Evolutionary conservation across 192 early-diverging fungal genomes (phyloP), one percentile per base, ranked within the genome.

Genomic region (Coemansia sp.): DNA sequence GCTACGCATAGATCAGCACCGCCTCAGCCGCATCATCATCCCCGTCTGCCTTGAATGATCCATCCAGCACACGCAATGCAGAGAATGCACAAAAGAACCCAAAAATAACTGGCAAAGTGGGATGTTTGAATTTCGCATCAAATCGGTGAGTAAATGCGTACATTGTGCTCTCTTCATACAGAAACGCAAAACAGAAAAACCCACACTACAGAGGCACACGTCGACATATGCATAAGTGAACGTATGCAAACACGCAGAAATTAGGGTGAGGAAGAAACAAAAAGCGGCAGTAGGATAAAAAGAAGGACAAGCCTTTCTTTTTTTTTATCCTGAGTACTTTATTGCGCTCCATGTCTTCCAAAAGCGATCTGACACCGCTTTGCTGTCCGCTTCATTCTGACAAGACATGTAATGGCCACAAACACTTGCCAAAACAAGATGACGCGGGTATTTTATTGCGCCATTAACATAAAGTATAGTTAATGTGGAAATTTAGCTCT

Each of bases 371-470:
- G n/a, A n/a, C 46, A 3, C 46, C 46, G 11, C 46, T 5, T 48
- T 48, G 46, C 46, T 48, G n/a, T 48, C n/a, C 2, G 12, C n/a
- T 48, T n/a, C 32, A 32, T 32, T 48, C n/a, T 48, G 46, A 48
- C 46, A 48, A 48, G 12, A 48, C 46, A 48, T 14, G 46, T 48
- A 11, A 48, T 48, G 32, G 46, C 5, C n/a, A n/a, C 46, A n/a
- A 48, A n/a, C 20, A 5, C 25, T 37, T 37, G 19, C 55, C 13
- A 56, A 56, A 50, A 19, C 48, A 7, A 17, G 16, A 56, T 56
- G 55, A 38, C 55, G 55, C 55, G 55, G 55, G 55, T 56, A 56
- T 56, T 56, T 56, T 56, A 38, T 56, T 38, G 22, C 25, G 14
- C 55, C 22, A 25, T 25, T 37, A 32, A 12, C 55, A 56, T 25